Evolutionary conservation across 2,329 filamentous ascomycete genomes (phyloP), one percentile per base, ranked within the genome.

Genomic region (Aspergillus aculeatus): DNA sequence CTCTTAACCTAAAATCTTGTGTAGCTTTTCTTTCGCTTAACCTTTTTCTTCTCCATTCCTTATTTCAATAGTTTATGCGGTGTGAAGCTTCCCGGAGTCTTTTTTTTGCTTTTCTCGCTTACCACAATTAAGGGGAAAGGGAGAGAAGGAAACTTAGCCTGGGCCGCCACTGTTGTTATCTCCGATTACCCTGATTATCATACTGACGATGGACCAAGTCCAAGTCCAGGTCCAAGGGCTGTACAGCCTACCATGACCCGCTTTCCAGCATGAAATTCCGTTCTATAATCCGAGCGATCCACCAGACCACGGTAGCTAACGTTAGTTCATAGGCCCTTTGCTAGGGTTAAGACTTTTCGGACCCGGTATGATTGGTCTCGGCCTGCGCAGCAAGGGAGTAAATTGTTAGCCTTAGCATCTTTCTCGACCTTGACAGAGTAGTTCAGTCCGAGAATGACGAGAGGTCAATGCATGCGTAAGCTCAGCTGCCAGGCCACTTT

Each of bases 381-480:
- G 24, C 53, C 53, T 19, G 26, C n/a, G 41, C 53, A 55, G 53
- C 53, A 55, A 55, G 53, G 53, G 53, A 55, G 53, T 55, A n/a
- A 23, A 47, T 44, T 31, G 41, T 44, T 41, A 26, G 38, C 14
- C 31, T 31, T 44, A 24, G 53, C 12, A 50, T 50, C 48, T 29
- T 29, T n/a, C 29, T 55, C 26, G 53, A 35, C 44, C 29, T 48
- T 47, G 38, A 38, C 41, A 24, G 24, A 29, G 24, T 19, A 47
- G 21, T 32, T 35, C 47, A 32, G 47, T n/a, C 41, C 31, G 48
- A 50, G 53, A 55, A 55, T 55, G 53, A 55, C 53, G 41, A 35
- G 44, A 48, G 53, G 53, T 55, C 53, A 55, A 55, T 55, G 53
- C 53, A 55, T 55, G 53, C 53, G 53, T 55, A 55, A 48, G 53